phyloP scores from a whole-genome alignment of 495 filamentous ascomycete genomes.

The Trichoderma reesei region DNA sequence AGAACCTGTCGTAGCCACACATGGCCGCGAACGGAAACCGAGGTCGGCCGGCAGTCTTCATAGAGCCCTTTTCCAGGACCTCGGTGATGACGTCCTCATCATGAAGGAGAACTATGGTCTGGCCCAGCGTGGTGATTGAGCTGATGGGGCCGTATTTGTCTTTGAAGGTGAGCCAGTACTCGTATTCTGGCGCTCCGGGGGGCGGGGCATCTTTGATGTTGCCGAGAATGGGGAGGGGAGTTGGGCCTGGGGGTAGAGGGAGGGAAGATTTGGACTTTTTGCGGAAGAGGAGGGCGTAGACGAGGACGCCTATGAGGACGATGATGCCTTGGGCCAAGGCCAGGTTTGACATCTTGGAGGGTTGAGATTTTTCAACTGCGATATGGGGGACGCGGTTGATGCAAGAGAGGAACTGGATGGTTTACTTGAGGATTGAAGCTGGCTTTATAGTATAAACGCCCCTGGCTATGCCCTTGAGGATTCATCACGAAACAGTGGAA shows the following conservation, averaged over 20 bases:
- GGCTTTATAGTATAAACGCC: too few relatives aligned
- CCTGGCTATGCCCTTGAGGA: too few relatives aligned
- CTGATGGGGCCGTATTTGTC: conserved; percentile 20
- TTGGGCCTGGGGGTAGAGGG: conserved; percentile 32
- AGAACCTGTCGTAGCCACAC: neutral
- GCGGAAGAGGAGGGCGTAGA: neutral
- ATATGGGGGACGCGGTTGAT: too few relatives aligned
- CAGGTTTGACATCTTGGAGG: neutral
- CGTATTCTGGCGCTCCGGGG: conserved; percentile 11
- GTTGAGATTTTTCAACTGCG: too few relatives aligned
- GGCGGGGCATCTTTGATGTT: conserved; percentile 32
- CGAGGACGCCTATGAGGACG: neutral
- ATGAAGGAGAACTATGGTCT: conserved; percentile 18
- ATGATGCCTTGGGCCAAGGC: neutral
- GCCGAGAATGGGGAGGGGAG: conserved; percentile 27
- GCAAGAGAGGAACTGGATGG: too few relatives aligned
- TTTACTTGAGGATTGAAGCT: too few relatives aligned
- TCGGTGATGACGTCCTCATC: conserved; percentile 16
- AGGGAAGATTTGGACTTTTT: neutral
- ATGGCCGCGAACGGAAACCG: neutral
- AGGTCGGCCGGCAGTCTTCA: conserved; percentile 10
- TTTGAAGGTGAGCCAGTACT: conserved; percentile 16
- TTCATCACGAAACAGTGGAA: too few relatives aligned
- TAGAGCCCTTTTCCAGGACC: conserved; percentile 16
- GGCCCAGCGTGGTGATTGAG: conserved; percentile 16